A percentile compares a stretch with the other conserved stretches of the same genome.
These are phyloP conservation scores for Neonectria faginata DNA, from an alignment of 2,329 filamentous ascomycete species.

Conservation along the genomic window DNA sequence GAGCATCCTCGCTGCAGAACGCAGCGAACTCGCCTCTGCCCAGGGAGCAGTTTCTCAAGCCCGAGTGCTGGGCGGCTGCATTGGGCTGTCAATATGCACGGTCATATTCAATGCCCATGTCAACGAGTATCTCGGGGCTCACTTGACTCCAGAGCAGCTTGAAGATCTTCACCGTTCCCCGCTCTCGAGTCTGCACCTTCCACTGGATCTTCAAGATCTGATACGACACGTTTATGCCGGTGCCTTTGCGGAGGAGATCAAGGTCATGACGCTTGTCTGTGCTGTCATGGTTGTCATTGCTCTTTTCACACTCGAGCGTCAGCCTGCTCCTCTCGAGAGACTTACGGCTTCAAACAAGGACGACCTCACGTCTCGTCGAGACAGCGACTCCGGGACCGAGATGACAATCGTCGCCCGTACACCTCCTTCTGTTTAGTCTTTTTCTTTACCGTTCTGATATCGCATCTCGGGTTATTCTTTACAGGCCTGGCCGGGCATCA, in stretches of 20 bases:
- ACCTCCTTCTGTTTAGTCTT: conserved; percentile 34
- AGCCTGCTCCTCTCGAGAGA: conserved; percentile 52
- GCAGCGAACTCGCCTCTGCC: conserved; percentile 65
- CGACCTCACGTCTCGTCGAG: conserved; percentile 45
- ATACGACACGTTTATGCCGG: conserved; percentile 58
- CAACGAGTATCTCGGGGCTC: conserved; percentile 51
- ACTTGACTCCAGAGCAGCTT: conserved; percentile 54
- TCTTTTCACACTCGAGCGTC: conserved; percentile 57
- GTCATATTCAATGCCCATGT: conserved; percentile 65
- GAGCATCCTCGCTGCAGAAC: conserved; percentile 61
- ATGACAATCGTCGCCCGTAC: conserved; percentile 48
- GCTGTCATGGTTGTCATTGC: conserved; percentile 58
- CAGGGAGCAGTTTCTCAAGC: conserved; percentile 71
- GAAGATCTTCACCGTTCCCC: conserved; percentile 59
- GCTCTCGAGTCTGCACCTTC: conserved; percentile 52
- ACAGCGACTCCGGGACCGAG: conserved; percentile 55
- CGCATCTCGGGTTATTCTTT: background rate
- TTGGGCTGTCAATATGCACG: conserved; percentile 70
- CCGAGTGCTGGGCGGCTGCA: conserved; percentile 69
- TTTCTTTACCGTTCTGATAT: background rate
- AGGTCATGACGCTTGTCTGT: conserved; percentile 59
- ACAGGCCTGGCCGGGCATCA: background rate
- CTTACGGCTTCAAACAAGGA: conserved; percentile 48
- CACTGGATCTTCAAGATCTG: conserved; percentile 47
- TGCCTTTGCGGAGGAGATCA: conserved; percentile 60